Base-by-base conservation (phyloP, 768 basidiomycete species). In the Leucogyrophana mollusca region DNA sequence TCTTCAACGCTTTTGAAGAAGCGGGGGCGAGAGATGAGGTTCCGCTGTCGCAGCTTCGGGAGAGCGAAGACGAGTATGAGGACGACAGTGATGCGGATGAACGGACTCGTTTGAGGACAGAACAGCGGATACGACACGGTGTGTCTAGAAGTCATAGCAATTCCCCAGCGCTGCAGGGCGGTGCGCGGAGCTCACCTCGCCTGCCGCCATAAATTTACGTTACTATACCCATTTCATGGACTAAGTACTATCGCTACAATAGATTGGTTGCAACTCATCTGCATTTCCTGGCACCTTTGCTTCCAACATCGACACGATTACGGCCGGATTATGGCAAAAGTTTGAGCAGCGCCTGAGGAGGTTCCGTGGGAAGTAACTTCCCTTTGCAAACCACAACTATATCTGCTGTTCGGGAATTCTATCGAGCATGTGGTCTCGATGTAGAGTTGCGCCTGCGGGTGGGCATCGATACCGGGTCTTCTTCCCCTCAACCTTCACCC, bases 1-100 rank as follows among this genome's bases (percentile, higher is more conserved):
- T 94, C 20, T 94, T 92, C 67, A 82, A 77, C 61, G 77, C 90
- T 10, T 92, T 87, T 55, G 89, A 85, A 45, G 82, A 76, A 40
- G 72, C 72, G 21, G 77, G 74, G 21, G 34, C 65, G 54, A 46
- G 57, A 58, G 71, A 77, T 40, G 64, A 64, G 45, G 71, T 87
- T 34, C 82, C 83, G 10, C 58, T 94, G 38, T 73, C 78, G 10
- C 73, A 74, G 50, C 67, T 94, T 43, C 68, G 74, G 32, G 91
- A 93, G 70, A 77, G 73, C 34, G 85, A 82, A 40, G 83, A 83
- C 40, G 80, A 82, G 38, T 73, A 64, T 9, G 66, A 66, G 14
- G 73, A 73, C 25, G 76, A 74, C 49, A 64, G 68, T 63, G 66
- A 74, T 61, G 72, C 63, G 47, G 71, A 77, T 64, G 74, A 82